Evolutionary conservation across 2,329 filamentous ascomycete genomes (phyloP), one percentile per base, ranked within the genome.

Genomic region (Elsinoe australis): DNA sequence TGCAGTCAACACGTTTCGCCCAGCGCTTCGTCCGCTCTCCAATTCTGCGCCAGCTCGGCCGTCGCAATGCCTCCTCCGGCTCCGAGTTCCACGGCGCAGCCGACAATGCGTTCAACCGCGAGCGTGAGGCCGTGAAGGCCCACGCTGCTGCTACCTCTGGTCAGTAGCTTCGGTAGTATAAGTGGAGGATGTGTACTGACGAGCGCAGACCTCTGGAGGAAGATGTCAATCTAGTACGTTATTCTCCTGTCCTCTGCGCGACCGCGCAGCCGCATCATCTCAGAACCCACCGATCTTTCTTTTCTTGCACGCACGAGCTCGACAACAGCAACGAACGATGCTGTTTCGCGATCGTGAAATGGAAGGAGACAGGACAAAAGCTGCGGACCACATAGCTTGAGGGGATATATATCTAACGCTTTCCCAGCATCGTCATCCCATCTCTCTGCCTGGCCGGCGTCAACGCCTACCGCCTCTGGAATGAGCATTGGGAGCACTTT

Each of bases 401-500:
- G n/a, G n/a, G n/a, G n/a, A n/a, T n/a, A n/a, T n/a, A n/a, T 5
- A 14, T 15, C 45, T 47, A 19, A 51, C 36, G 29, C 12, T 17
- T 10, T 10, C 31, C 60, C 65, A 95, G 89, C 70, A 82, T 75
- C 63, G 80, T 85, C 57, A 71, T 84, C 56, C 89, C 90, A 49
- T 74, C 71, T 66, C 73, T 96, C 51, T 70, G 83, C 58, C 72
- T 88, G 57, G 82, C 84, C 52, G 67, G 71, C 57, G 73, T 82
- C 70, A 98, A 98, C 69, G 89, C 89, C 61, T 95, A 85, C 68
- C 81, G 82, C 64, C 81, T 95, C 55, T 98, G 88, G 87, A 82
- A 79, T 62, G 87, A 94, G 74, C 92, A 98, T 72, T 96, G 90
- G 90, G 86, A 94, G 72, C 92, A 98, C 78, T 87, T 84, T 80